Conservation (phyloP, 1,284 basidiomycete genomes). For the Sporisorium iseilematis-ciliati region DNA sequence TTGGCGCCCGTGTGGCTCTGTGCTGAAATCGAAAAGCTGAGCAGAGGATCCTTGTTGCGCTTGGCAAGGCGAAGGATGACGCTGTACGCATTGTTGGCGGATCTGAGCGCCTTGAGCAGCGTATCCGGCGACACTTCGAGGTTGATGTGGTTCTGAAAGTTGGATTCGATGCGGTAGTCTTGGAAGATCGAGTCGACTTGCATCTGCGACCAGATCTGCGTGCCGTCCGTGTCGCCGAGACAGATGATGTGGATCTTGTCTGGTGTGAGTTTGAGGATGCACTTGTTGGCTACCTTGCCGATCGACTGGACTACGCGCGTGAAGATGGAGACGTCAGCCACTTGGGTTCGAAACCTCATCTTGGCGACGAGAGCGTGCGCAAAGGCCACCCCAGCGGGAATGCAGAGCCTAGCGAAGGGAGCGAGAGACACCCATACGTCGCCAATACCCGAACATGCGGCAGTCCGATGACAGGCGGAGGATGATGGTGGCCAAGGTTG, state of each 20-base stretch:
- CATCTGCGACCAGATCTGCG: slow-evolving; percentile 69
- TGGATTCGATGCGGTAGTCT: slow-evolving; percentile 68
- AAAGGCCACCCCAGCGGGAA: slow-evolving; percentile 8
- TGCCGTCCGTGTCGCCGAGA: slow-evolving; percentile 56
- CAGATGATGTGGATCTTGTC: slow-evolving; percentile 68
- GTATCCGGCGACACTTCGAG: slow-evolving; percentile 68
- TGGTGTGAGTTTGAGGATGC: slow-evolving; percentile 65
- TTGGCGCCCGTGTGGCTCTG: slow-evolving; percentile 56
- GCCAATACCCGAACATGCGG: neutral
- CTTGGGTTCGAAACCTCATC: slow-evolving; percentile 67
- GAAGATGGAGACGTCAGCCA: slow-evolving; percentile 59
- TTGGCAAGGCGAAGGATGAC: slow-evolving; percentile 67
- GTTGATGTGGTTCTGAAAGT: slow-evolving; percentile 69
- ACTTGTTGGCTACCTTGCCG: slow-evolving; percentile 62
- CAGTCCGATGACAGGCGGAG: neutral
- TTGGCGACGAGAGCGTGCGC: slow-evolving; percentile 9
- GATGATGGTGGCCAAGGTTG: neutral
- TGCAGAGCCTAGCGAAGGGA: slow-evolving; percentile 8
- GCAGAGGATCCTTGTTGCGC: slow-evolving; percentile 62
- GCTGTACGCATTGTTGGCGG: slow-evolving; percentile 55
- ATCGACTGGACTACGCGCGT: slow-evolving; percentile 64
- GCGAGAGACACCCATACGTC: slow-evolving; percentile 5
- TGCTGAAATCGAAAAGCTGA: slow-evolving; percentile 64
- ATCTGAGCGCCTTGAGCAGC: slow-evolving; percentile 63
- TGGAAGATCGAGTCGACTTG: slow-evolving; percentile 57